Conservation (phyloP, 2,329 filamentous ascomycete genomes). For the Fusarium graminum region DNA sequence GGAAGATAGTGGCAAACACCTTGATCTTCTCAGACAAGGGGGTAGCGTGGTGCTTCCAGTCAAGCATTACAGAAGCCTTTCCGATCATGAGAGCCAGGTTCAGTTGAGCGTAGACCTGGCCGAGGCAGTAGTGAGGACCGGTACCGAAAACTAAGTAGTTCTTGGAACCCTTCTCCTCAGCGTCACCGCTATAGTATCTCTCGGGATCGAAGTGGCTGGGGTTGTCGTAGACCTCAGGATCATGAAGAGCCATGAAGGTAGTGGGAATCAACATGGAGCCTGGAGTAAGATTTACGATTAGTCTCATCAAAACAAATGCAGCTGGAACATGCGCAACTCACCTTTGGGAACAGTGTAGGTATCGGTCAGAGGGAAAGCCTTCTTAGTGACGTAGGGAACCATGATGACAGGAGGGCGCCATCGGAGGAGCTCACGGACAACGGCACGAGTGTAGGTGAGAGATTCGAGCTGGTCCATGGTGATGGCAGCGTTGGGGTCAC, state of each 20-base stretch:
- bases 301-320: conserved; percentile 1
- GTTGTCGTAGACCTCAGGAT: conserved; percentile 91
- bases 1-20: conserved; percentile 98
- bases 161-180: conserved; percentile 87
- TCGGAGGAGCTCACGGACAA: conserved; percentile 90
- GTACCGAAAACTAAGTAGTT: conserved; percentile 98
- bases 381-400: conserved; percentile 96
- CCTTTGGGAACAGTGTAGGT: conserved; percentile 93
- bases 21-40: conserved; percentile 92
- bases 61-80: conserved; percentile 86
- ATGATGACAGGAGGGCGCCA: conserved; percentile 97
- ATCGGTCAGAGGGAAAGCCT: conserved; percentile 89
- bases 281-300: conserved; percentile 47
- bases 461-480: conserved; percentile 89
- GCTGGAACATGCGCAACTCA: conserved; percentile 51
- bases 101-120: conserved; percentile 89
- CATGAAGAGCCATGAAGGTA: conserved; percentile 89
- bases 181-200: conserved; percentile 89
- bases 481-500: conserved; percentile 77
- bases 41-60: conserved; percentile 92
- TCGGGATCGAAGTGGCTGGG: conserved; percentile 92
- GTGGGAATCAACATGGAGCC: conserved; percentile 95
- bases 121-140: conserved; percentile 95
- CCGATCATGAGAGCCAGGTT: conserved; percentile 92
- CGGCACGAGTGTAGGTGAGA: conserved; percentile 89